A percentile compares a stretch with the other conserved stretches of the same genome.
Conservation (phyloP, 2,329 filamentous ascomycete species). For the Westerdykella aurantiaca region DNA sequence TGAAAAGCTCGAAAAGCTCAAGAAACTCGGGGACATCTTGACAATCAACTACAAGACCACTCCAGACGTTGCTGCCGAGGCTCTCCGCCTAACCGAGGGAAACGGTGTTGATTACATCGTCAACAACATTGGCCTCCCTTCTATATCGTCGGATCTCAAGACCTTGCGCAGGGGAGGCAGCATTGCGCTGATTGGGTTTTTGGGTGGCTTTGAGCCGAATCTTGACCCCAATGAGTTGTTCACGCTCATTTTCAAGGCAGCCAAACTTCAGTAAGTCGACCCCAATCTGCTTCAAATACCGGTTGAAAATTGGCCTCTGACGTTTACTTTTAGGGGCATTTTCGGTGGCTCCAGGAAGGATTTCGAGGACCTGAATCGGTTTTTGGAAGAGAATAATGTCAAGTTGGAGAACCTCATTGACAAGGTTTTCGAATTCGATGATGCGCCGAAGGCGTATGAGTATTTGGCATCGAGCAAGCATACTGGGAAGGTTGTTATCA, state of each 20-base stretch:
- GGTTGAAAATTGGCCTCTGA: too few relatives aligned
- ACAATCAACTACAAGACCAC: conserved; percentile 56
- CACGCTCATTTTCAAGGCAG: conserved; percentile 15
- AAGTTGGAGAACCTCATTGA: conserved; percentile 24
- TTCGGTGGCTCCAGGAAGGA: conserved; percentile 54
- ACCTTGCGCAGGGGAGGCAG: conserved; percentile 13
- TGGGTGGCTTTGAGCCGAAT: conserved; percentile 7
- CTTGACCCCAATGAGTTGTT: conserved; percentile 8
- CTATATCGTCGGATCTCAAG: conserved; percentile 13
- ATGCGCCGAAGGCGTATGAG: conserved; percentile 27
- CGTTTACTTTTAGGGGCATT: conserved; percentile 43
- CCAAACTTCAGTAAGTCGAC: conserved; percentile 16
- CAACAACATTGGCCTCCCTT: conserved; percentile 29
- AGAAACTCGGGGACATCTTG: conserved; percentile 23
- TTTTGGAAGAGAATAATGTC: conserved; percentile 27
- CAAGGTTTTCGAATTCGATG: conserved; percentile 26
- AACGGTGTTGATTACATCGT: conserved; percentile 44
- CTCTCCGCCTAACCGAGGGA: conserved; percentile 41
- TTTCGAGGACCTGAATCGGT: conserved; percentile 34
- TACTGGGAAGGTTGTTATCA: conserved; percentile 20
- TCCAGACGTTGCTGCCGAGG: conserved; percentile 51
- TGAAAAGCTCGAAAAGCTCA: conserved; percentile 48
- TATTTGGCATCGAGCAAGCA: conserved; percentile 32
- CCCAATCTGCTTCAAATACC: too few relatives aligned
- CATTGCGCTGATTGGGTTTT: conserved; percentile 23